These are phyloP conservation scores for Talaromyces sp. DNA, from an alignment of 2,329 filamentous ascomycete genomes.

Conservation along the genomic window DNA sequence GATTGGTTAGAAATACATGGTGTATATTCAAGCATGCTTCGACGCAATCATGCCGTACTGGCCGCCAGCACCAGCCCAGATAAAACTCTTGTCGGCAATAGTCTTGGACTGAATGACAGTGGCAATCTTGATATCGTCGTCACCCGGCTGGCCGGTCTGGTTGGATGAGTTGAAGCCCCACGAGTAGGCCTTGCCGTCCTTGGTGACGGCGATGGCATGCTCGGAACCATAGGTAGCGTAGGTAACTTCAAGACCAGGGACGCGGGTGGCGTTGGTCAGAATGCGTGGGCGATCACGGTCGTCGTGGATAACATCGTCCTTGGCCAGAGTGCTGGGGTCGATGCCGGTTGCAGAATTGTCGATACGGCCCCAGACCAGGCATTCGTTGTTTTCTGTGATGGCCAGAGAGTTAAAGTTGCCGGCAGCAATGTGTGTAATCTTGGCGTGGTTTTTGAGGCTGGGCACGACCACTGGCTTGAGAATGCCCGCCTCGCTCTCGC, in stretches of 20 bases:
- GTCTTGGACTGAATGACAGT: slow-evolving; percentile 82
- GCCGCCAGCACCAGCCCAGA: slow-evolving; percentile 78
- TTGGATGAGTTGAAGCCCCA: slow-evolving; percentile 81
- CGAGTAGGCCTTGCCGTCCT: slow-evolving; percentile 64
- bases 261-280: slow-evolving; percentile 41
- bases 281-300: slow-evolving; percentile 59
- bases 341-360: slow-evolving; percentile 53
- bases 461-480: slow-evolving; percentile 61
- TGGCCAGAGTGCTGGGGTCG: slow-evolving; percentile 44
- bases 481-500: slow-evolving; percentile 61
- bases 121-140: slow-evolving; percentile 73
- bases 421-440: slow-evolving; percentile 61
- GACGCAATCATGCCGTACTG: slow-evolving; percentile 49
- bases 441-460: slow-evolving; percentile 51
- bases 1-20: neutral
- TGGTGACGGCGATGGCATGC: slow-evolving; percentile 66
- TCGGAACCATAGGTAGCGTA: slow-evolving; percentile 63
- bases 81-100: slow-evolving; percentile 66
- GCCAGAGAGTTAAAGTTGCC: slow-evolving; percentile 66
- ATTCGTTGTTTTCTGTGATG: slow-evolving; percentile 46
- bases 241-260: slow-evolving; percentile 32
- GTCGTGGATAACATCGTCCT: slow-evolving; percentile 56
- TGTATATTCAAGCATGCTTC: neutral
- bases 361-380: slow-evolving; percentile 52
- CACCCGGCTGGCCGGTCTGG: slow-evolving; percentile 70